Conservation (phyloP, 495 filamentous ascomycete genomes). For the Penicillium turbatum region DNA sequence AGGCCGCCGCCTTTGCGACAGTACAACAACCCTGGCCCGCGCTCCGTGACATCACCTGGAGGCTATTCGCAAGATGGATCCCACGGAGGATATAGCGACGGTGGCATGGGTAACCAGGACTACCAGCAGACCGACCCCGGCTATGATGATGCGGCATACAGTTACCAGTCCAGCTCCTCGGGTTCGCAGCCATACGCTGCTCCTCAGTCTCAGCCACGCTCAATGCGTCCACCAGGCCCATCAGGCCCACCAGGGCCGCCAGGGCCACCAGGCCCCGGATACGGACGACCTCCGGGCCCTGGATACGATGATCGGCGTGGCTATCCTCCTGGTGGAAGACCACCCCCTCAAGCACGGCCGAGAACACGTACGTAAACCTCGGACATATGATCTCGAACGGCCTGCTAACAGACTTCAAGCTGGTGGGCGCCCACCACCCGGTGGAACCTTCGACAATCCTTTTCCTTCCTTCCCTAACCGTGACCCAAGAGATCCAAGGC, state of each 20-base stretch:
- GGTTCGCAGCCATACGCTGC: conserved; percentile 46
- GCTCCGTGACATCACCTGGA: conserved; percentile 26
- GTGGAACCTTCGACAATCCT: conserved; percentile 60
- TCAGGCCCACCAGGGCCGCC: conserved; percentile 49
- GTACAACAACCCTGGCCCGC: conserved; percentile 40
- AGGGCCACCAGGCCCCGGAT: conserved; percentile 50
- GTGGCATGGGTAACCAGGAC: conserved; percentile 20
- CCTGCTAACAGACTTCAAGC: conserved; percentile 19
- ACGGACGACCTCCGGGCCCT: conserved; percentile 31
- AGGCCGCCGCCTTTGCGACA: conserved; percentile 50
- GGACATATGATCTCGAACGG: neutral
- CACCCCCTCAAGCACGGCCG: conserved; percentile 26
- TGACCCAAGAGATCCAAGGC: conserved; percentile 22
- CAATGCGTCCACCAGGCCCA: conserved; percentile 42
- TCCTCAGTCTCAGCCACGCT: conserved; percentile 31
- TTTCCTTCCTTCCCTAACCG: conserved; percentile 58
- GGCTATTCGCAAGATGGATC: conserved; percentile 47
- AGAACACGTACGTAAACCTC: conserved; percentile 32
- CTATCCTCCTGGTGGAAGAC: conserved; percentile 20
- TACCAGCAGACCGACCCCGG: conserved; percentile 24
- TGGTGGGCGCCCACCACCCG: conserved; percentile 33
- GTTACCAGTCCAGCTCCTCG: conserved; percentile 32
- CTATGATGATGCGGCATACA: conserved; percentile 46
- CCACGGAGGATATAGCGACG: conserved; percentile 40
- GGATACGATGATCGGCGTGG: conserved; percentile 29